A percentile compares a stretch with the other conserved stretches of the same genome.
These are phyloP conservation scores for Erythrobasidium yunnanense DNA, from an alignment of 768 basidiomycete genomes.

Conservation along the genomic window DNA sequence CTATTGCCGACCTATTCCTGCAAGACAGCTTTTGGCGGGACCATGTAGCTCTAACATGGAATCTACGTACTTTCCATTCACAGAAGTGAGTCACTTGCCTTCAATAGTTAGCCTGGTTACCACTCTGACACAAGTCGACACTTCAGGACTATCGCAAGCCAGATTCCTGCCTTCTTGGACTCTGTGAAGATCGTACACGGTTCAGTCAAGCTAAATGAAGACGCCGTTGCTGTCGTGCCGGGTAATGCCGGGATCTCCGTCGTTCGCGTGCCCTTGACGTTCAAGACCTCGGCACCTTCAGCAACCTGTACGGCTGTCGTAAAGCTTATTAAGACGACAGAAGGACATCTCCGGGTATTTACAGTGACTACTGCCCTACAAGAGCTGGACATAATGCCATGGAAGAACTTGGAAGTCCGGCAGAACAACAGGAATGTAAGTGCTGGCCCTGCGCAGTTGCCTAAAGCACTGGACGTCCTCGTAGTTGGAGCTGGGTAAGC, in stretches of 20 bases:
- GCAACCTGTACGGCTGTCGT: conserved; percentile 6
- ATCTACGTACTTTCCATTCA: conserved; percentile 4
- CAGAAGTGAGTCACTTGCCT: background rate
- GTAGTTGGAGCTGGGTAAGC: background rate
- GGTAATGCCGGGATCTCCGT: background rate
- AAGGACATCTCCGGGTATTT: background rate
- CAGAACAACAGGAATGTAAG: background rate
- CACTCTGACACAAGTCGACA: background rate
- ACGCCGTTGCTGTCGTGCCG: background rate
- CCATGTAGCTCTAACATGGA: conserved; percentile 3
- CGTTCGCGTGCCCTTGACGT: background rate
- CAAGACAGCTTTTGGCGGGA: conserved; percentile 14
- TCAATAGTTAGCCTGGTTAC: background rate
- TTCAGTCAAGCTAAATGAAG: background rate
- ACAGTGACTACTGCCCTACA: conserved; percentile 5
- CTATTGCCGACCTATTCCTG: background rate
- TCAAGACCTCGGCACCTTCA: background rate
- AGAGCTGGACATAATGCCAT: conserved; percentile 5
- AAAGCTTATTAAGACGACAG: background rate
- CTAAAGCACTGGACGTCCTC: background rate
- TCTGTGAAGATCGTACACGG: background rate
- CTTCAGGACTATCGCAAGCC: background rate
- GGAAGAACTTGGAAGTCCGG: too few species aligned
- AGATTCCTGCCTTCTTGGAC: background rate
- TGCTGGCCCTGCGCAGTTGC: background rate